Base-by-base conservation (phyloP, 176 grass and related monocot species). In the Hordeum marinum region DNA sequence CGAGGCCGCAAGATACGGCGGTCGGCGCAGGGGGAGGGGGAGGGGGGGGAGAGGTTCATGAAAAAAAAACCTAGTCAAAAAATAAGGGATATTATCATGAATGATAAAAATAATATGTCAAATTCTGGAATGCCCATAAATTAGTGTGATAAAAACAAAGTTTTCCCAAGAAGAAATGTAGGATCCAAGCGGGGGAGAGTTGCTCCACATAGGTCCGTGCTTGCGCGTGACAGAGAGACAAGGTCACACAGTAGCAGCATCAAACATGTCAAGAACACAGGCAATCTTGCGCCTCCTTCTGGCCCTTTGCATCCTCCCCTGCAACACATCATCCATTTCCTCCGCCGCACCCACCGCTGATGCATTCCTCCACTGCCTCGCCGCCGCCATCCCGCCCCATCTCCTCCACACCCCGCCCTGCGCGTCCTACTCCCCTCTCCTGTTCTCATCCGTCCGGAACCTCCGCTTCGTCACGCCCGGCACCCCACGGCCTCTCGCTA, bases 371-470 rank as follows among this genome's bases (percentile, higher is more conserved):
- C 10, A 3, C 32, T 81, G 85, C 77, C 85, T 87, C 58, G 27
- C 18, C 63, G 68, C 55, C 67, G 40, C 66, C 67, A 24, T 80
- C 39, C 84, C 84, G 26, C 76, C 20, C 6, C 40, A 27, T 14
- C 76, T 86, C 54, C 7, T 85, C 50, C 75, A 85, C 52, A 79
- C 84, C 25, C 84, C 64, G 64, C 36, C 64, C 11, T 79, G 75
- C 65, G 64, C 75, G 25, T 85, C 84, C 37, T 85, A 85, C 64
- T 21, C 50, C 8, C 23, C 75, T 36, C 7, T 34, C 2, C 84
- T 85, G 24, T 63, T 59, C 73, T 85, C 75, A 78, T 27, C 84
- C 73, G 12, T 46, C 50, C 70, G 83, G 20, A 41, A 40, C 82
- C 84, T 85, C 37, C 75, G 75, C 37, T 85, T 70, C 75, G 75